phyloP scores from a whole-genome alignment of 352 stramenopile species.

The Pythium guiyangense region DNA sequence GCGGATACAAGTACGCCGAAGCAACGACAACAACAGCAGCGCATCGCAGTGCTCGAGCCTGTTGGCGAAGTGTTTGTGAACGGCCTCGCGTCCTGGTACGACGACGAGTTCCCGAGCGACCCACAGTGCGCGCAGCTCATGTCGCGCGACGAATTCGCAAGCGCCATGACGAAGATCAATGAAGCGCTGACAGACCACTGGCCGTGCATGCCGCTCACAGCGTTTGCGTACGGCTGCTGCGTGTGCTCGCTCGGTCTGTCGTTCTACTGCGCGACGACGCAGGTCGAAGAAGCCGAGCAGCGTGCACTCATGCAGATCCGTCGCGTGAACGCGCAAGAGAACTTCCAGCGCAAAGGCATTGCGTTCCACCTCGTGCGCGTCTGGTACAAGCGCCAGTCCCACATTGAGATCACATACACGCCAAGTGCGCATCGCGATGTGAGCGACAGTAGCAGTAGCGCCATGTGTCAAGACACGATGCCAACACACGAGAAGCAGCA shows the following conservation, averaged over 20 bases:
- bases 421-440: neutral
- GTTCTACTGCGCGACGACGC: constrained; percentile 71
- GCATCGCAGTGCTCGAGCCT: no score
- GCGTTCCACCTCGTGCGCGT: constrained; percentile 60
- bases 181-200: constrained; percentile 80
- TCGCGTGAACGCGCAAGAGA: constrained; percentile 63
- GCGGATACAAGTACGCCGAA: no score
- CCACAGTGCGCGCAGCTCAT: constrained; percentile 37
- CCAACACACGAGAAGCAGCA: no score
- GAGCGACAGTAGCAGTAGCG: neutral
- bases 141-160: constrained; percentile 58
- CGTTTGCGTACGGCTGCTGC: constrained; percentile 80
- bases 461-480: no score
- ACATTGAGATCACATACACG: constrained; percentile 75
- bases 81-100: constrained; percentile 72
- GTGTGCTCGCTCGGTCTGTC: constrained; percentile 76
- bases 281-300: constrained; percentile 69
- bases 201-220: constrained; percentile 77
- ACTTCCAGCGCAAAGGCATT: constrained; percentile 50
- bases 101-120: constrained; percentile 60
- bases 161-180: constrained; percentile 68
- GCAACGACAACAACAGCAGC: no score
- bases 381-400: constrained; percentile 68
- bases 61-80: no score
- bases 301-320: constrained; percentile 61